These are phyloP conservation scores for Pelomyxa schiedti DNA, from an alignment of 78 protist species.

Conservation along the genomic window DNA sequence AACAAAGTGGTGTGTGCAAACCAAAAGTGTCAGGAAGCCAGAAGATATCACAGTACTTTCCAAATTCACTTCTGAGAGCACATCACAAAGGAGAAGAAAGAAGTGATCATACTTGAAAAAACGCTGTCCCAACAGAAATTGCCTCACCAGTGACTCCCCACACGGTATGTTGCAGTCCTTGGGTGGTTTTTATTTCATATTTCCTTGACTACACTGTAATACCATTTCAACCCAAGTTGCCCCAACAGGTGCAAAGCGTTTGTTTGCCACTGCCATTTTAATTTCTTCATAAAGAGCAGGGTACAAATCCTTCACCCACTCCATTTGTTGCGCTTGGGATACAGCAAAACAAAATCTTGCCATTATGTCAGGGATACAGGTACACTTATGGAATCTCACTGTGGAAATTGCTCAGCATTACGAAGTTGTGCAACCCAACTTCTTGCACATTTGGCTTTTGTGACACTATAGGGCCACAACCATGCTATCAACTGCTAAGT, in stretches of 20 bases:
- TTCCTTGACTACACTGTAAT: no score
- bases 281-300: constrained; percentile 48
- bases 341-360: constrained; percentile 28
- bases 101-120: constrained; percentile 41
- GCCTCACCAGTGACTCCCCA: constrained; percentile 70
- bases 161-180: constrained; percentile 70
- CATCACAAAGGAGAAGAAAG: no score
- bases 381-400: no score
- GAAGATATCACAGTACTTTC: constrained; percentile 26
- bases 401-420: constrained; percentile 28
- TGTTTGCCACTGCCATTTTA: constrained; percentile 3
- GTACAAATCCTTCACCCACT: constrained; percentile 29
- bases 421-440: constrained; percentile 44
- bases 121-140: constrained; percentile 59
- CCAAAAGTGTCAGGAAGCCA: constrained; percentile 75
- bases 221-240: constrained; percentile 76
- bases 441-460: constrained; percentile 43
- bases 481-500: constrained; percentile 30
- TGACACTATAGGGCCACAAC: constrained; percentile 67
- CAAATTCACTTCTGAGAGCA: no score
- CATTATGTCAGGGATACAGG: no score
- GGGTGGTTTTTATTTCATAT: neutral
- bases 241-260: constrained; percentile 55
- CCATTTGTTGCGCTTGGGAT: constrained; percentile 53
- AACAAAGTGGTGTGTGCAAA: neutral